phyloP scores from a whole-genome alignment of 2,329 filamentous ascomycete genomes.

The Metarhizium guizhouense region DNA sequence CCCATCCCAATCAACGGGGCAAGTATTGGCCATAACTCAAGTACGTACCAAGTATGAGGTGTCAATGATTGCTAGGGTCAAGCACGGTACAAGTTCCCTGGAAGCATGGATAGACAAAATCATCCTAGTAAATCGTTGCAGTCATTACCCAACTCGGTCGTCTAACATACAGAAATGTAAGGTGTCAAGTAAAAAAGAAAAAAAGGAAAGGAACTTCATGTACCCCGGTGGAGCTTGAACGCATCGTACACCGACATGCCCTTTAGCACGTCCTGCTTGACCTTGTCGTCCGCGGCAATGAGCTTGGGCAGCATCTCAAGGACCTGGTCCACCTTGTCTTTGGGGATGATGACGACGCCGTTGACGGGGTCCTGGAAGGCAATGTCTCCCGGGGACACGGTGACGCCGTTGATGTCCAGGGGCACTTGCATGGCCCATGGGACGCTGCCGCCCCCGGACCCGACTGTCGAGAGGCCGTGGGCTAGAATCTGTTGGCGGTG shows the following conservation, averaged over 20 bases:
- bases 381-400: conserved; percentile 50
- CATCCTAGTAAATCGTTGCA: too few relatives aligned
- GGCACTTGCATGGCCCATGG: conserved; percentile 44
- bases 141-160: too few relatives aligned
- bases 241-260: conserved; percentile 57
- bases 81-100: too few relatives aligned
- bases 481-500: conserved; percentile 40
- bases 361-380: conserved; percentile 62
- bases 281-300: conserved; percentile 45
- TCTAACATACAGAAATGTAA: neutral
- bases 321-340: conserved; percentile 48
- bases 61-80: too few relatives aligned
- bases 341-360: conserved; percentile 60
- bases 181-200: too few relatives aligned
- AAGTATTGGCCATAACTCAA: too few relatives aligned
- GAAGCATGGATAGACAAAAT: too few relatives aligned
- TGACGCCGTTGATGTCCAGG: conserved; percentile 32
- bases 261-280: conserved; percentile 54
- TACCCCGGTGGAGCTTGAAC: conserved; percentile 48
- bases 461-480: conserved; percentile 47
- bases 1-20: too few relatives aligned
- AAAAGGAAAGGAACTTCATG: conserved; percentile 3
- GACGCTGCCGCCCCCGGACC: conserved; percentile 45
- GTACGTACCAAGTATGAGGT: too few relatives aligned
- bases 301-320: conserved; percentile 48